Percentiles rank a stretch among this genome's conserved stretches.
Conservation (phyloP, 768 basidiomycete genomes). For the Leccinellum rugosiceps region DNA sequence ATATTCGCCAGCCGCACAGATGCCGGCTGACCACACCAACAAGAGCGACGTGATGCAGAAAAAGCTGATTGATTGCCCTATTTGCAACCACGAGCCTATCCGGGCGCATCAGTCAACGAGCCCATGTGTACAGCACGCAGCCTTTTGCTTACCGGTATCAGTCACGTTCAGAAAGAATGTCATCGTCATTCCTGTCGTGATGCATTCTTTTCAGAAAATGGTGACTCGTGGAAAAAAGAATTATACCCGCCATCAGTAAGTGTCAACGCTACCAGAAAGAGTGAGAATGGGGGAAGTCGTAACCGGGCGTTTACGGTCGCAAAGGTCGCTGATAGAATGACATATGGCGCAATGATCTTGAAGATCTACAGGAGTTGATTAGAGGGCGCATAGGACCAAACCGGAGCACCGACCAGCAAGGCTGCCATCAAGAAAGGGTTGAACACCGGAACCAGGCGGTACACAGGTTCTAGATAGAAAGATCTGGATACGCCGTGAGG, state of each 20-base stretch:
- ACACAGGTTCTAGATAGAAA: conserved; percentile 86
- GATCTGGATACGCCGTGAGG: conserved; percentile 40
- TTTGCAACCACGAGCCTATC: conserved; percentile 82
- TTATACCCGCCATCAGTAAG: conserved; percentile 32
- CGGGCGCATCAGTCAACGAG: conserved; percentile 4
- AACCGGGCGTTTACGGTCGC: conserved; percentile 66
- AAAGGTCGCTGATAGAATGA: conserved; percentile 68
- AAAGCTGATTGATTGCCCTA: conserved; percentile 85
- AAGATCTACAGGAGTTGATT: conserved; percentile 48
- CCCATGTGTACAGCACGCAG: neutral
- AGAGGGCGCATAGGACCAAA: conserved; percentile 2
- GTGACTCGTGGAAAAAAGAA: neutral
- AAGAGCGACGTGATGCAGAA: conserved; percentile 82
- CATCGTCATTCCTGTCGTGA: conserved; percentile 66
- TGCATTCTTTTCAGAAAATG: neutral
- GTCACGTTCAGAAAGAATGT: conserved; percentile 82
- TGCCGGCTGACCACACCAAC: conserved; percentile 74
- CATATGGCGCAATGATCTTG: conserved; percentile 80
- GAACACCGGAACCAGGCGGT: conserved; percentile 82
- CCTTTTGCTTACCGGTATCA: conserved; percentile 57
- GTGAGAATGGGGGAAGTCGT: conserved; percentile 71
- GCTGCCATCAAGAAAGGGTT: conserved; percentile 81
- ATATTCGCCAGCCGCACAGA: conserved; percentile 70
- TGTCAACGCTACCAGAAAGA: conserved; percentile 73
- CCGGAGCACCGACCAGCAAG: conserved; percentile 48